Evolutionary conservation across 2,329 filamentous ascomycete genomes (phyloP).

Genomic region (Apiospora kogelbergensis): DNA sequence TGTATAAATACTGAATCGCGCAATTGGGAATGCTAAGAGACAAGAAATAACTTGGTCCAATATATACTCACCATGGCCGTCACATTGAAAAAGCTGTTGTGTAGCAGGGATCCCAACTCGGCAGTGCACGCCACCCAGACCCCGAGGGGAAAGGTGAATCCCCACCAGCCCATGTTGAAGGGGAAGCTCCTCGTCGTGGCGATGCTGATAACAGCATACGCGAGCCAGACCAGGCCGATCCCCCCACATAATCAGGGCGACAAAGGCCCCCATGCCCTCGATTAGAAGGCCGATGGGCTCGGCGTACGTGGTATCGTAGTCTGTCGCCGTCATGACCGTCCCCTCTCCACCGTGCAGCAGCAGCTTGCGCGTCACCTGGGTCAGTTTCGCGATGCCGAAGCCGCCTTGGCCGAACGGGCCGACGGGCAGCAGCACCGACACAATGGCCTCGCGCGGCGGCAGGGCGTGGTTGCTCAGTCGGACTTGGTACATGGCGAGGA

Average conservation of each 20-base stretch:
- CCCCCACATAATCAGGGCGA: slow-evolving; percentile 35
- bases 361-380: slow-evolving; percentile 36
- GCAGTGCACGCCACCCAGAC: slow-evolving; percentile 40
- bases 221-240: slow-evolving; percentile 33
- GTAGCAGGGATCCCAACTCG: slow-evolving; percentile 38
- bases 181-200: slow-evolving; percentile 33
- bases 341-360: slow-evolving; percentile 18
- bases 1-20: background rate
- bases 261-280: slow-evolving; percentile 50
- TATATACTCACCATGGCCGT: background rate
- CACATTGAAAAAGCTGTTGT: slow-evolving; percentile 1
- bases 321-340: slow-evolving; percentile 16
- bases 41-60: too few species aligned
- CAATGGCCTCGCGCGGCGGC: slow-evolving; percentile 64
- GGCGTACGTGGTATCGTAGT: slow-evolving; percentile 37
- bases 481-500: slow-evolving; percentile 69
- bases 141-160: slow-evolving; percentile 38
- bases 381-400: slow-evolving; percentile 47
- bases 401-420: slow-evolving; percentile 63
- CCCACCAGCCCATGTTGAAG: slow-evolving; percentile 41
- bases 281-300: slow-evolving; percentile 35
- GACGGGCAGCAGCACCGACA: slow-evolving; percentile 61
- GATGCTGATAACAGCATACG: slow-evolving; percentile 32
- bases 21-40: background rate
- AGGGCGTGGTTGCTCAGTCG: slow-evolving; percentile 66